Evolutionary conservation across 768 basidiomycete species (phyloP).

Genomic region (Clitopilus hobsonii): DNA sequence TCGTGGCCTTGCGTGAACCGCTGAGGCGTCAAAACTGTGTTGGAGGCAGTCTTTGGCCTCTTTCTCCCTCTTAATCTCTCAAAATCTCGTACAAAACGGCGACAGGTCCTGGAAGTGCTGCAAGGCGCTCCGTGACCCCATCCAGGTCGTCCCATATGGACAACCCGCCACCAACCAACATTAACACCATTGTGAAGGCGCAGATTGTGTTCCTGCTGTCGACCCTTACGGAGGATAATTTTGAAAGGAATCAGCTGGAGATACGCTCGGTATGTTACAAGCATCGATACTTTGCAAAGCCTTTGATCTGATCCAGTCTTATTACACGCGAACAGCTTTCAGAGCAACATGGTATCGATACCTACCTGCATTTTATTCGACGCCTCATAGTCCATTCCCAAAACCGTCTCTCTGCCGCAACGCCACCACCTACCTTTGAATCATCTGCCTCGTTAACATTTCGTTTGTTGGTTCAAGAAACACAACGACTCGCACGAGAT

Average conservation of each 20-base stretch:
- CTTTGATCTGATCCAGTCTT: conserved; percentile 7
- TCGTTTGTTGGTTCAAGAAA: conserved; percentile 83
- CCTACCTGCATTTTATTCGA: conserved; percentile 96
- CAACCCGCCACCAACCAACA: conserved; percentile 79
- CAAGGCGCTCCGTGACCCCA: conserved; percentile 70
- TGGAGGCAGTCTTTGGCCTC: conserved; percentile 34
- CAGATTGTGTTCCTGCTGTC: conserved; percentile 98
- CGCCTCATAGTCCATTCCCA: conserved; percentile 90
- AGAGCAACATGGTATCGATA: conserved; percentile 95
- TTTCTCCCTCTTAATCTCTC: conserved; percentile 32
- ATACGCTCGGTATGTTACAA: conserved; percentile 79
- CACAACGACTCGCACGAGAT: conserved; percentile 84
- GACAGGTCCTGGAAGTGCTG: conserved; percentile 64
- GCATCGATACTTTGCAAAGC: conserved; percentile 9
- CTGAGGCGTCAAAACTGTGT: conserved; percentile 36
- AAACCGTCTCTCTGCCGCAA: conserved; percentile 55
- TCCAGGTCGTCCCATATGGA: conserved; percentile 86
- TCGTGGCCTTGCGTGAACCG: conserved; percentile 28
- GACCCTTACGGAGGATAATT: conserved; percentile 95
- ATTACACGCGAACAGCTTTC: conserved; percentile 60
- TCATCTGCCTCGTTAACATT: conserved; percentile 77
- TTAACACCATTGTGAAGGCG: conserved; percentile 90
- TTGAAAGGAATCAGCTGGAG: conserved; percentile 89
- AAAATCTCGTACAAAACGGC: conserved; percentile 58
- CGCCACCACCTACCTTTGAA: conserved; percentile 63